These are phyloP conservation scores for Phytophthora cryptogea DNA, from an alignment of 352 stramenopile species.

Conservation along the genomic window DNA sequence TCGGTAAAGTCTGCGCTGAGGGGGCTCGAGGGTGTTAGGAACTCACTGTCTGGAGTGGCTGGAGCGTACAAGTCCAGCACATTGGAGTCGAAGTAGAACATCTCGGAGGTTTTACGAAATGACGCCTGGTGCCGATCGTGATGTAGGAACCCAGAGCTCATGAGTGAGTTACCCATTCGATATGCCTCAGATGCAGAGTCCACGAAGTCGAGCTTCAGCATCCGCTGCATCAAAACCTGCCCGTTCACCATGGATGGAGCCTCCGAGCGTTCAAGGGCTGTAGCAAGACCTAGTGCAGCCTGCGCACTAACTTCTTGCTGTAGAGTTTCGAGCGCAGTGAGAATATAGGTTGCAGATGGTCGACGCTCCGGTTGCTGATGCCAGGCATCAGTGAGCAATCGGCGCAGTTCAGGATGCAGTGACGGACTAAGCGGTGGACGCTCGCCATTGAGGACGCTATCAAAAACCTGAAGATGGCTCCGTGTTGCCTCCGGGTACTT, in stretches of 20 bases:
- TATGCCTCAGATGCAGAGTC: slow-evolving; percentile 50
- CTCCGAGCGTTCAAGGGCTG: slow-evolving; percentile 31
- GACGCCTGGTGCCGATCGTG: slow-evolving; percentile 49
- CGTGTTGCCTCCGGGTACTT: slow-evolving; percentile 66
- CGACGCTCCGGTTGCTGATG: slow-evolving; percentile 50
- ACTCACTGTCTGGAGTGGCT: slow-evolving; percentile 11
- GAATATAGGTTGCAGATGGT: slow-evolving; percentile 53
- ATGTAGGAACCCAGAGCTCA: slow-evolving; percentile 71
- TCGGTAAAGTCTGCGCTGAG: slow-evolving; percentile 7
- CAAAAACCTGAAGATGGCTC: slow-evolving; percentile 76
- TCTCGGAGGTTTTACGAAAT: slow-evolving; percentile 54
- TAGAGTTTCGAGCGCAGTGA: slow-evolving; percentile 52
- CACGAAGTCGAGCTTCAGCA: slow-evolving; percentile 64
- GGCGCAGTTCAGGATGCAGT: slow-evolving; percentile 42
- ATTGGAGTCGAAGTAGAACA: slow-evolving; percentile 57
- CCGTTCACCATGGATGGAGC: slow-evolving; percentile 43
- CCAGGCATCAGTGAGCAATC: slow-evolving; percentile 61
- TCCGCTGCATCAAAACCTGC: slow-evolving; percentile 59
- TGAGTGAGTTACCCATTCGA: slow-evolving; percentile 61
- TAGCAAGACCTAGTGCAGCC: slow-evolving; percentile 40
- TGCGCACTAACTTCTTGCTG: slow-evolving; percentile 50
- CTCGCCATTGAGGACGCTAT: slow-evolving; percentile 62
- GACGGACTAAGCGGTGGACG: slow-evolving; percentile 47
- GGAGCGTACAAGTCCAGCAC: slow-evolving; percentile 36
- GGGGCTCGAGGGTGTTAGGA: slow-evolving; percentile 3